phyloP scores from a whole-genome alignment of 805 yeast species.

The Pichia pseudocactophila region DNA sequence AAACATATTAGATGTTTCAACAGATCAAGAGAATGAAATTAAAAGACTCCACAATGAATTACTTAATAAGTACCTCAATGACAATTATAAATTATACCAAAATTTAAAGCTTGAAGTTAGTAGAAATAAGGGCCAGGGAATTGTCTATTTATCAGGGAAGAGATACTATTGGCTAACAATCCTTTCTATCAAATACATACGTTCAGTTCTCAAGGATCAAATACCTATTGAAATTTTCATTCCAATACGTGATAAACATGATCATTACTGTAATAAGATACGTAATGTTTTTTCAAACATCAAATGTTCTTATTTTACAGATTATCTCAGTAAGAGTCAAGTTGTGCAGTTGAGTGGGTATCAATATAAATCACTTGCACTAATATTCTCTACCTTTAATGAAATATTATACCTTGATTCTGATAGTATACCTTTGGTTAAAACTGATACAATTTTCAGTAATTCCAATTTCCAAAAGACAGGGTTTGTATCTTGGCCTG shows the following conservation, averaged over 20 bases:
- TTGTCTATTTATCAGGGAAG: conserved; percentile 26
- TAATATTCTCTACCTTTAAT: conserved; percentile 35
- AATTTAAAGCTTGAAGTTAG: conserved; percentile 8
- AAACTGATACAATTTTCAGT: conserved; percentile 24
- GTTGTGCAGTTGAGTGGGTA: conserved; percentile 17
- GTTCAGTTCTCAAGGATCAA: conserved; percentile 20
- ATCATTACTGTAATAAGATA: conserved; percentile 35
- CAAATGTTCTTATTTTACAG: conserved; percentile 36
- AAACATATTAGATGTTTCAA: conserved; percentile 16
- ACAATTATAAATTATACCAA: conserved; percentile 11
- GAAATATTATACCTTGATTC: conserved; percentile 35
- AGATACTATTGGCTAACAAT: conserved; percentile 25
- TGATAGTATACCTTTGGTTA: conserved; percentile 33
- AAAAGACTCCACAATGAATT: conserved; percentile 15
- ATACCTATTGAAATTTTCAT: conserved; percentile 43
- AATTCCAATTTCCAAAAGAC: conserved; percentile 37
- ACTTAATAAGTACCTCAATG: conserved; percentile 13
- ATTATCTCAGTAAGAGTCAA: conserved; percentile 21
- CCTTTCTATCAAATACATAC: conserved; percentile 24
- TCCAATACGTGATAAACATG: conserved; percentile 35
- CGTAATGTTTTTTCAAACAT: conserved; percentile 30
- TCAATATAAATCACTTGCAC: conserved; percentile 21
- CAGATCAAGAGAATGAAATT: conserved; percentile 21
- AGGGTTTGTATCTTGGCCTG: conserved; percentile 64
- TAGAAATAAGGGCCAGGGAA: conserved; percentile 16